Evolutionary conservation across 106 monocot genomes (phyloP), one percentile per base, ranked within the genome.

Genomic region (Alisma plantagoaquatica): DNA sequence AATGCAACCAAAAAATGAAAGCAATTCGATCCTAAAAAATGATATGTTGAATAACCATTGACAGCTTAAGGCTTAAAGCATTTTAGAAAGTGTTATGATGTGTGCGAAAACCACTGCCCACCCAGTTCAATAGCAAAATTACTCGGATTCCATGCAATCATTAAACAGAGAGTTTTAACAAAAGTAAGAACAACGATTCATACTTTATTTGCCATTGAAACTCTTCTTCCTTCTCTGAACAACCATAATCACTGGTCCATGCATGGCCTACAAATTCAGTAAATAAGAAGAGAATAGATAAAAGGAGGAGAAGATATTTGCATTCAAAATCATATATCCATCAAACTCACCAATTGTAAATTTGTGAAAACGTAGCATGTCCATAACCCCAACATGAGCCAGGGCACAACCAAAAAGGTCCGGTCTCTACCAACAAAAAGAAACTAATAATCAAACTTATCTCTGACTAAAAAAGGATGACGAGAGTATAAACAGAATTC

Each of bases 381-480:
- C 98, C 98, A 98, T 90, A 21, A 98, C 90, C 33, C 98, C 98
- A 57, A 86, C 89, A 77, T 90, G 90, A 48, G 90, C 90, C 60
- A 98, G 71, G 50, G 84, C 96, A 79, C 89, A 98, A 4, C 81
- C 89, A 70, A 78, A 98, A 27, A 98, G 89, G 74, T 98, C 96
- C 45, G 90, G 98, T 43, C 85, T 44, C 98, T 90, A 64, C 56
- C 66, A 72, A 8, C 27, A 67, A 25, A 49, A 59, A 31, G 9
- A 26, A 9, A 16, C 14, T 21, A 6, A 38, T 38, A 7, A 7
- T 38, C 35, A 6, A 6, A 6, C 35, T 38, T 38, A 6, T 38
- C 14, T 14, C 6, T 38, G 6, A 38, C 35, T 7, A 14, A 7
- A 6, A 14, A 38, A 38, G 35, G 14, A 38, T 38, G 35, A 6